phyloP scores from a whole-genome alignment of 805 yeast genomes.

The Starmera caribaea region DNA sequence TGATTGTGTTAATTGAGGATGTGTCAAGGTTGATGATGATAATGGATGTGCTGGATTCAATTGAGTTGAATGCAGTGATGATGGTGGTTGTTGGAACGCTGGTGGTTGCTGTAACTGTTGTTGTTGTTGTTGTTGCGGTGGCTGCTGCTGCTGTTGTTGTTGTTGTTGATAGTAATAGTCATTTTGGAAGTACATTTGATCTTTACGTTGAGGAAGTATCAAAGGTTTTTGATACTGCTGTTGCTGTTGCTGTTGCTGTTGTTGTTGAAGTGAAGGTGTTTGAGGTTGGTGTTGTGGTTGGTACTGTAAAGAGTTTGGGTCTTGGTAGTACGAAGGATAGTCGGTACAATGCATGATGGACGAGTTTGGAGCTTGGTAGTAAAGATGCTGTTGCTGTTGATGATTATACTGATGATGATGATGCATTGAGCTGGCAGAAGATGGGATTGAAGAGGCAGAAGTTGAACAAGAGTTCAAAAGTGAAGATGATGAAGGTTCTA shows the following conservation, averaged over 20 bases:
- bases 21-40: background rate
- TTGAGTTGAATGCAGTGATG: background rate
- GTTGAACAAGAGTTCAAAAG: background rate
- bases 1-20: background rate
- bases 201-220: background rate
- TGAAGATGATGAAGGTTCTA: background rate
- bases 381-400: slow-evolving; percentile 1
- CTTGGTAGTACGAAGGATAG: background rate
- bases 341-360: background rate
- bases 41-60: background rate
- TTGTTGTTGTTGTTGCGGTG: slow-evolving; percentile 2
- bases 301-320: background rate
- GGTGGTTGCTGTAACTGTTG: slow-evolving; percentile 4
- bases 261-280: slow-evolving; percentile 5
- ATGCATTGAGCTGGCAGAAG: background rate
- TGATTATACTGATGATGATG: slow-evolving; percentile 1
- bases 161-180: background rate
- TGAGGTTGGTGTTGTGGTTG: slow-evolving; percentile 3
- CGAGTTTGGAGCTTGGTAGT: slow-evolving; percentile 1
- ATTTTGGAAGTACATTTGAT: background rate
- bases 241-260: slow-evolving; percentile 1
- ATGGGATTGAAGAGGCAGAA: too few species aligned
- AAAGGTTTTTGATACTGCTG: too few species aligned
- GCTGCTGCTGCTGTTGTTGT: background rate
- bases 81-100: slow-evolving; percentile 2